Base-by-base conservation (phyloP, 768 basidiomycete species). In the Cystofilobasidium bisporidii region DNA sequence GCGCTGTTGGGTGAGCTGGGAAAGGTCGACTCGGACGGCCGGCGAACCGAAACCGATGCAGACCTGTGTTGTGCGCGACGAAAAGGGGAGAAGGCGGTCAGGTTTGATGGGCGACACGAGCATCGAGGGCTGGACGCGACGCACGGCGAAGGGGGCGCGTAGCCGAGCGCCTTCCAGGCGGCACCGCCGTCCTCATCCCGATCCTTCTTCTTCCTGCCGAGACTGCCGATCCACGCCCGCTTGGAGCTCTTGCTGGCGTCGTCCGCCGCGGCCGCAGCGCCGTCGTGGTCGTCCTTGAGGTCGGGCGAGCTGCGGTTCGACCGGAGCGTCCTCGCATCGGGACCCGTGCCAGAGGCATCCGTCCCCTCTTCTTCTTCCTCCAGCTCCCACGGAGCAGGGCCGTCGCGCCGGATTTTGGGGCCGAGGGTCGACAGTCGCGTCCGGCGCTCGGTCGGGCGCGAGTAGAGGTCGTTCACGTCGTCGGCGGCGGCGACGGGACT, bases 401-500 rank as follows among this genome's bases (percentile, higher is more conserved):
- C 53, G 30, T 56, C 53, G 53, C 53, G 53, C 5, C 53, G 26
- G 53, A 56, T 56, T 20, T 56, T 56, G 28, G 53, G 53, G 6
- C 53, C 53, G 9, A 56, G 53, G 6, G 53, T 56, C 28, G 53
- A 56, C 53, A 56, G 53, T 2, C 53, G 53, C 53, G 53, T 30
- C 2, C 53, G 53, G 18, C 26, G 53, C 28, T 32, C 30, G 53
- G 53, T 56, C 28, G 53, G 53, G 15, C 53, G 53, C 53, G 53
- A 56, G 53, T 56, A 56, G 53, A 56, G 53, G 53, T 56, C 53
- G 53, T 43, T 43, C 3, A 43, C 43, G 43, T 43, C 43, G 43
- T 43, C 43, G 43, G 36, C 36, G 6, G 36, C 36, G 12, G 6
- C 36, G 36, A 5, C 36, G 36, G 36, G n/a, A n/a, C 36, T 5